Evolutionary conservation across 2,329 filamentous ascomycete species (phyloP), one percentile per base, ranked within the genome.

Genomic region (Piedraia hortae): DNA sequence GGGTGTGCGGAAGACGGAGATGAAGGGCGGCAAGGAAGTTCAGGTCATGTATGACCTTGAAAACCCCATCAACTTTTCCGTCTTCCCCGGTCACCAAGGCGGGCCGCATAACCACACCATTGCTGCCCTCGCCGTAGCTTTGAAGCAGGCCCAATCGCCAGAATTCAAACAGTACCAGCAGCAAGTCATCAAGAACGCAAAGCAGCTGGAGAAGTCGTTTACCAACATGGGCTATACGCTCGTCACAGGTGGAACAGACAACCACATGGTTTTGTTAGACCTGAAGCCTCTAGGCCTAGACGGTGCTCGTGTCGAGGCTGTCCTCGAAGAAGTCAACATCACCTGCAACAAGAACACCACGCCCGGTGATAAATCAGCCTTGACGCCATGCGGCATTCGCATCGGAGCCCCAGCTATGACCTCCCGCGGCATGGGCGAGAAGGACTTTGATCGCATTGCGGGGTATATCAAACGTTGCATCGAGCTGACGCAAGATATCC

Each of bases 301-400:
- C 40, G 85, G 85, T 40, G 85, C 85, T 26, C 77, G 85, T 48
- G 73, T 93, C 18, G 85, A 97, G 61, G 70, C 75, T 30, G 72
- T 97, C 27, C 69, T 97, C 10, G 85, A 97, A 58, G 73, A 88
- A 48, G 85, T 91, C 53, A 89, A 90, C 59, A 89, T 97, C 48
- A 80, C 85, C 30, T 89, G 78, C 64, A 97, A 97, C 68, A 97
- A 97, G 68, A 97, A 97, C 65, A 71, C 75, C 28, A 85, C 90
- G 27, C 85, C 85, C 18, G 85, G 85, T 15, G 85, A 97, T 61
- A 91, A 89, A 61, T 89, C 75, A 27, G 85, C 85, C 21, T 63
- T 97, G 35, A 90, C 77, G 32, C 85, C 85, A 24, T 77, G 69
- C 42, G 85, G 85, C 56, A 69, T 97, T 48, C 77, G 85, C 37